These are phyloP conservation scores for Aspergillus quadrilineatus DNA, from an alignment of 2,329 filamentous ascomycete genomes.

Conservation along the genomic window DNA sequence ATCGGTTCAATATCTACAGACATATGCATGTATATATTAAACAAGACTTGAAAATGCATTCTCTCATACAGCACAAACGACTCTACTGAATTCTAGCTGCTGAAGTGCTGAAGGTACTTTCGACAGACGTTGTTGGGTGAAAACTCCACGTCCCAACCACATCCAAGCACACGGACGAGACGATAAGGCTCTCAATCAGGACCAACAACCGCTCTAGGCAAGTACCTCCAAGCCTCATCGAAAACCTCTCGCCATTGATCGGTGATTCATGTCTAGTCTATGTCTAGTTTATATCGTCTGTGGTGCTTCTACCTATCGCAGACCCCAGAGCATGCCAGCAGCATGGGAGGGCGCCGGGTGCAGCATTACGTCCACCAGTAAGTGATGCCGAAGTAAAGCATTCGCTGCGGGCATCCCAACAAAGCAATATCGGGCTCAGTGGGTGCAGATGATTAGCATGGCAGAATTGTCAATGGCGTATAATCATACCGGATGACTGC, in stretches of 20 bases:
- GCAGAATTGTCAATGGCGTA: background rate
- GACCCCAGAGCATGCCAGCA: background rate
- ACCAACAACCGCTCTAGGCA: background rate
- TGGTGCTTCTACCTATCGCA: background rate
- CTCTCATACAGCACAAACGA: background rate
- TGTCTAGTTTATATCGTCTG: background rate
- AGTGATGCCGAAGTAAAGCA: background rate
- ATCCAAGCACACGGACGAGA: background rate
- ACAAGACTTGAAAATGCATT: background rate
- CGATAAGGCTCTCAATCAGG: background rate
- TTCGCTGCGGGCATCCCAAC: constrained; percentile 10
- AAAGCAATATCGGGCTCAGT: constrained; percentile 1
- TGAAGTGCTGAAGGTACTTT: background rate
- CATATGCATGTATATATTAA: background rate
- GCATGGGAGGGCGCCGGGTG: background rate
- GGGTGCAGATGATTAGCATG: background rate
- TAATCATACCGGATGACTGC: background rate
- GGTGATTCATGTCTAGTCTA: background rate
- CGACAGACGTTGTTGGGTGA: background rate
- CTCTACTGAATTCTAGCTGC: background rate
- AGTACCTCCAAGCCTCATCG: background rate
- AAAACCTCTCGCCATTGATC: background rate
- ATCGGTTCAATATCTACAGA: constrained; percentile 2
- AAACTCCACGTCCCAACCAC: background rate
- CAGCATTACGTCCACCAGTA: background rate